Evolutionary conservation across 495 filamentous ascomycete genomes (phyloP).

Genomic region (Penicillium chermesinum): DNA sequence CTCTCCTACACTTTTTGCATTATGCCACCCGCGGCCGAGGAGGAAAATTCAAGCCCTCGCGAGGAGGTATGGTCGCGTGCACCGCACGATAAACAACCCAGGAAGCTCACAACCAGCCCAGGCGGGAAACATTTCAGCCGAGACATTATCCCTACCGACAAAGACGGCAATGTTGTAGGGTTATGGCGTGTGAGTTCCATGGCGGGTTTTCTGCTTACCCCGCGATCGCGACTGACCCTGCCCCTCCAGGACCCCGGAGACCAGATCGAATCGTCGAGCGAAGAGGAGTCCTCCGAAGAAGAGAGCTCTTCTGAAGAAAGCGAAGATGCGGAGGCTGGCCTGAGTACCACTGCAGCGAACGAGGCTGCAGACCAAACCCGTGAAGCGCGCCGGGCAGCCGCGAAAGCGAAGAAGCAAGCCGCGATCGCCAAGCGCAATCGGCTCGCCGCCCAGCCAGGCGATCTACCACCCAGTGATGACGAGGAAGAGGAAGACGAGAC

Average conservation of each 20-base stretch:
- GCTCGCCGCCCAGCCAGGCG: slow-evolving; percentile 66
- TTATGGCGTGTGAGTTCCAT: slow-evolving; percentile 67
- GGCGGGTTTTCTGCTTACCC: not conserved
- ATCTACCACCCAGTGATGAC: slow-evolving; percentile 67
- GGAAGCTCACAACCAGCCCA: slow-evolving; percentile 24
- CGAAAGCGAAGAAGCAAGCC: slow-evolving; percentile 88
- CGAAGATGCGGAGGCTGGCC: no score
- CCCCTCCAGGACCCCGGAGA: slow-evolving; percentile 44
- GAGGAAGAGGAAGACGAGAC: slow-evolving; percentile 29
- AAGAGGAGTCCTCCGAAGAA: slow-evolving; percentile 41
- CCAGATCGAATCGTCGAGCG: slow-evolving; percentile 31
- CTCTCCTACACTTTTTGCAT: not conserved
- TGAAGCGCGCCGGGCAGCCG: slow-evolving; percentile 80
- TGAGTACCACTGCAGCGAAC: slow-evolving; percentile 14
- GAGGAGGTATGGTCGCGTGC: slow-evolving; percentile 64
- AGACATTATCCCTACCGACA: slow-evolving; percentile 78
- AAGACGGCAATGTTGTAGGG: slow-evolving; percentile 68
- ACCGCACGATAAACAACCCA: not conserved
- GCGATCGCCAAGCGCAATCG: slow-evolving; percentile 68
- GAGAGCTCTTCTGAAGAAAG: slow-evolving; percentile 39
- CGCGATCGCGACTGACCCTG: not conserved
- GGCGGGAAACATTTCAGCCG: slow-evolving; percentile 93
- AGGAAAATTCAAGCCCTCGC: slow-evolving; percentile 90
- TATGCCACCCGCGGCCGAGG: slow-evolving; percentile 63
- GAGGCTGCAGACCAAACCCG: slow-evolving; percentile 56